Evolutionary conservation across 1,284 basidiomycete species (phyloP).

Genomic region (Sanghuangporus weigelae): DNA sequence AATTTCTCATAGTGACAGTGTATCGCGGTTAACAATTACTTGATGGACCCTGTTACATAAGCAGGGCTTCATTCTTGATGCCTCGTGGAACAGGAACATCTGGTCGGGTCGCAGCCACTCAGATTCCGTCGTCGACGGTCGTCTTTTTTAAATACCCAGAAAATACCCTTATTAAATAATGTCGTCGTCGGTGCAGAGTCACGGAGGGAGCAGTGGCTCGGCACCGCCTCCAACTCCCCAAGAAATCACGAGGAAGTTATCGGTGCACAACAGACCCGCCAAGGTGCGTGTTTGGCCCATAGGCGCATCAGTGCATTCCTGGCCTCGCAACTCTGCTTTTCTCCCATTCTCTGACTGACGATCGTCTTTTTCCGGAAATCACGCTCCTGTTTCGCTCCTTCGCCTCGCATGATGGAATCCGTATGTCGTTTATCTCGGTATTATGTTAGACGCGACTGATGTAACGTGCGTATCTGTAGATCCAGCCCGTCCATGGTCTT

Average conservation of each 20-base stretch:
- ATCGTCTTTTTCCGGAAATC: conserved; percentile 2
- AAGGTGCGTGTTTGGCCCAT: conserved; percentile 17
- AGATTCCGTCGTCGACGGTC: background rate
- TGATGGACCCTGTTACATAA: conserved; percentile 6
- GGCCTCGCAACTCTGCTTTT: background rate
- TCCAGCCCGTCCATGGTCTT: conserved; percentile 1
- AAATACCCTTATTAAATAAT: background rate
- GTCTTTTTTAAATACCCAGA: background rate
- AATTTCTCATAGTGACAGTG: too few relatives aligned
- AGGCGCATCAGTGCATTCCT: background rate
- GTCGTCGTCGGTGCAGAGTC: conserved; percentile 4
- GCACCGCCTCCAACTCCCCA: conserved; percentile 77
- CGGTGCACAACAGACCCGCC: conserved; percentile 45
- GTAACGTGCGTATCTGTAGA: background rate
- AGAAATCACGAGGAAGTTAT: conserved; percentile 85
- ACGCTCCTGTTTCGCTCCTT: background rate
- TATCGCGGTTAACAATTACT: too few relatives aligned
- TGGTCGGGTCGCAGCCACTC: background rate
- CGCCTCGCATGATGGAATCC: background rate
- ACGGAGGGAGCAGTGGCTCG: conserved; percentile 4
- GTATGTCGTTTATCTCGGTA: background rate
- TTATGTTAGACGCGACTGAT: background rate
- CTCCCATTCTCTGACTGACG: background rate
- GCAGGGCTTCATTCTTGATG: background rate
- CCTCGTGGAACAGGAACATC: background rate